Evolutionary conservation across 2,329 filamentous ascomycete genomes (phyloP).

Genomic region (Ophiostoma fasciatum): DNA sequence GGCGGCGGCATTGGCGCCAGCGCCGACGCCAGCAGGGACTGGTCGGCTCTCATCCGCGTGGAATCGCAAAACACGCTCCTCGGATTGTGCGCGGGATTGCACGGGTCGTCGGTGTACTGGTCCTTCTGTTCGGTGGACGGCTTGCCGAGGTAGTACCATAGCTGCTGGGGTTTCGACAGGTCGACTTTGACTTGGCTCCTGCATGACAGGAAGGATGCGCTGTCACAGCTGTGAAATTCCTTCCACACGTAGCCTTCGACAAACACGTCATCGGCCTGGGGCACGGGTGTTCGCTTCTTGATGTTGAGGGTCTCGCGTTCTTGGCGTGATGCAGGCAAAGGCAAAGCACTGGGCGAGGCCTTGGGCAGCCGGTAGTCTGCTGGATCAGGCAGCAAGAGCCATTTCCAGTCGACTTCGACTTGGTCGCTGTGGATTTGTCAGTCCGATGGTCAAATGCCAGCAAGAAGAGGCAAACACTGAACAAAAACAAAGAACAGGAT

Average conservation of each 20-base stretch:
- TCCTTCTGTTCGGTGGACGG: slow-evolving; percentile 80
- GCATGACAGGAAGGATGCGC: slow-evolving; percentile 27
- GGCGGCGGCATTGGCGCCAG: slow-evolving; percentile 6
- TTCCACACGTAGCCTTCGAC: slow-evolving; percentile 57
- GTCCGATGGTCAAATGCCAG: too few relatives aligned
- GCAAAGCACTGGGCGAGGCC: slow-evolving; percentile 57
- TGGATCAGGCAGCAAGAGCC: slow-evolving; percentile 58
- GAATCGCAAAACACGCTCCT: slow-evolving; percentile 62
- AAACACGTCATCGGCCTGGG: slow-evolving; percentile 53
- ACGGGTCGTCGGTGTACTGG: slow-evolving; percentile 72
- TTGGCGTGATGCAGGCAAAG: slow-evolving; percentile 49
- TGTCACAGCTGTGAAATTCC: slow-evolving; percentile 58
- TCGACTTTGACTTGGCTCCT: slow-evolving; percentile 54
- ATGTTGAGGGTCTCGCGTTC: slow-evolving; percentile 54
- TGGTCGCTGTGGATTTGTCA: slow-evolving; percentile 55
- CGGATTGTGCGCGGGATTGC: slow-evolving; percentile 43
- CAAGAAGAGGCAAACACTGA: not conserved
- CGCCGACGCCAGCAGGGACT: too few relatives aligned
- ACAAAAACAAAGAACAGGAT: not conserved
- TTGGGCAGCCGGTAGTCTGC: slow-evolving; percentile 58
- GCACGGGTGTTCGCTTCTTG: slow-evolving; percentile 47
- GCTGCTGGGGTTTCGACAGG: slow-evolving; percentile 53
- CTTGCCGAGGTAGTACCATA: slow-evolving; percentile 82
- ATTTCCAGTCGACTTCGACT: slow-evolving; percentile 74
- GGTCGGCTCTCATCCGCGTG: slow-evolving; percentile 40